A percentile compares a stretch with the other conserved stretches of the same genome.
Evolutionary conservation across 768 basidiomycete genomes (phyloP).

Genomic region (Filobasidium wieringae): DNA sequence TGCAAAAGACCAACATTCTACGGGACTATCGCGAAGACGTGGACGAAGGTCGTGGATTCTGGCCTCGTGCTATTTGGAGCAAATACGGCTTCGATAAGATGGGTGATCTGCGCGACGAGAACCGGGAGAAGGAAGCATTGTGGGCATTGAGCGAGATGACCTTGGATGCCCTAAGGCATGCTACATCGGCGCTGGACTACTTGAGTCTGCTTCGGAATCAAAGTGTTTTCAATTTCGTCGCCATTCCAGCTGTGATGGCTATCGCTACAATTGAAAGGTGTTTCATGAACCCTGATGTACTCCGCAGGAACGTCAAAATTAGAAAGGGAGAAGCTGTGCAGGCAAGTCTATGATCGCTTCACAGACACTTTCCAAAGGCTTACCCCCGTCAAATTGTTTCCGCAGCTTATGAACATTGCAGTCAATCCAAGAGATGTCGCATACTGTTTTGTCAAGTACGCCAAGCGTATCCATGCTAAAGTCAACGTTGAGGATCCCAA

Average conservation of each 20-base stretch:
- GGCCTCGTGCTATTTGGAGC: constrained; percentile 88
- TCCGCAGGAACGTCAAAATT: constrained; percentile 85
- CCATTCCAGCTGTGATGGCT: constrained; percentile 89
- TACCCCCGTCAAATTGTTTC: not conserved
- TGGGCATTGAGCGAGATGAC: constrained; percentile 83
- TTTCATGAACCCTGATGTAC: constrained; percentile 83
- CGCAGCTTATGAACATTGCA: constrained; percentile 77
- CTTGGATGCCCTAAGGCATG: constrained; percentile 72
- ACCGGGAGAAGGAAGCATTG: constrained; percentile 53
- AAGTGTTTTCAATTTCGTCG: constrained; percentile 88
- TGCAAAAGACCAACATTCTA: constrained; percentile 97
- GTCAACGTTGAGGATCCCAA: constrained; percentile 71
- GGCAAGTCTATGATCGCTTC: constrained; percentile 43
- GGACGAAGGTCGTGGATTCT: constrained; percentile 74
- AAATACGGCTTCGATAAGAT: constrained; percentile 52
- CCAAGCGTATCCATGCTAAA: constrained; percentile 69
- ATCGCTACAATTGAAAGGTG: constrained; percentile 83
- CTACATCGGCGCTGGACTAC: constrained; percentile 79
- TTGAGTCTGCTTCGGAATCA: constrained; percentile 75
- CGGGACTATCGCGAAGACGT: constrained; percentile 89
- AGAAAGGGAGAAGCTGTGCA: constrained; percentile 76
- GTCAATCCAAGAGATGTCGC: constrained; percentile 87
- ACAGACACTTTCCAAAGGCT: not conserved
- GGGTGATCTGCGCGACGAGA: constrained; percentile 41
- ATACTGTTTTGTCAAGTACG: constrained; percentile 70